phyloP scores from a whole-genome alignment of 352 stramenopile species.

The Pythium aphanidermatum region DNA sequence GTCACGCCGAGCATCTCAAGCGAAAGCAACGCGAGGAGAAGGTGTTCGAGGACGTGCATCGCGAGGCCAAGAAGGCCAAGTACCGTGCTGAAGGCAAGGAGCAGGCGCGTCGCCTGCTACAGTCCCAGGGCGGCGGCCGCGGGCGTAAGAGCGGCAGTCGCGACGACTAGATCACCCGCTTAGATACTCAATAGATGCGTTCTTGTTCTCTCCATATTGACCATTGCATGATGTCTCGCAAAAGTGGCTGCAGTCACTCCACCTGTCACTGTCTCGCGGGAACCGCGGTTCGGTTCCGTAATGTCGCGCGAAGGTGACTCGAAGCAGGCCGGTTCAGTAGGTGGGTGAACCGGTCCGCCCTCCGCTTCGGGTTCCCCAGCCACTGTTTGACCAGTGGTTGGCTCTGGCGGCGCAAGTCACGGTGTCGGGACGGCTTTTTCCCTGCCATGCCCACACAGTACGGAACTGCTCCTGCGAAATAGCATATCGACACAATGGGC shows the following conservation, averaged over 20 bases:
- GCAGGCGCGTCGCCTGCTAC: conserved; percentile 28
- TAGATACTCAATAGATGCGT: too few relatives aligned
- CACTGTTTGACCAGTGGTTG: conserved; percentile 60
- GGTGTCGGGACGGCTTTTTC: conserved; percentile 6
- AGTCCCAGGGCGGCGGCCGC: conserved; percentile 40
- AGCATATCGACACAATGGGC: conserved; percentile 64
- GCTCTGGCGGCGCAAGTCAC: conserved; percentile 36
- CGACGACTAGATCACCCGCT: conserved; percentile 4
- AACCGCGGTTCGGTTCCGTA: background rate
- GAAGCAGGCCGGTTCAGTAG: conserved; percentile 20
- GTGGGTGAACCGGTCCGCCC: conserved; percentile 27
- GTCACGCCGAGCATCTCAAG: conserved; percentile 87
- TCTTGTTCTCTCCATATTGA: too few relatives aligned
- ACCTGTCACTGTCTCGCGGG: conserved; percentile 7
- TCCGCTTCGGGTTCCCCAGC: conserved; percentile 9
- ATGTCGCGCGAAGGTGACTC: conserved; percentile 28
- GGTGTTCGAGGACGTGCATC: conserved; percentile 78
- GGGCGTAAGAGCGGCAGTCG: conserved; percentile 13
- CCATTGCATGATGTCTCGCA: too few relatives aligned
- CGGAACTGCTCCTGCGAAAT: conserved; percentile 81
- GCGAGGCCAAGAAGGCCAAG: conserved; percentile 84
- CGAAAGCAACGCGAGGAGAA: conserved; percentile 90
- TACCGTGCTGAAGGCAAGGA: conserved; percentile 81
- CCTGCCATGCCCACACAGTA: conserved; percentile 45
- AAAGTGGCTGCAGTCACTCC: too few relatives aligned